Conservation (phyloP, 163 green algal genomes). For the Chloromonas sp. region DNA sequence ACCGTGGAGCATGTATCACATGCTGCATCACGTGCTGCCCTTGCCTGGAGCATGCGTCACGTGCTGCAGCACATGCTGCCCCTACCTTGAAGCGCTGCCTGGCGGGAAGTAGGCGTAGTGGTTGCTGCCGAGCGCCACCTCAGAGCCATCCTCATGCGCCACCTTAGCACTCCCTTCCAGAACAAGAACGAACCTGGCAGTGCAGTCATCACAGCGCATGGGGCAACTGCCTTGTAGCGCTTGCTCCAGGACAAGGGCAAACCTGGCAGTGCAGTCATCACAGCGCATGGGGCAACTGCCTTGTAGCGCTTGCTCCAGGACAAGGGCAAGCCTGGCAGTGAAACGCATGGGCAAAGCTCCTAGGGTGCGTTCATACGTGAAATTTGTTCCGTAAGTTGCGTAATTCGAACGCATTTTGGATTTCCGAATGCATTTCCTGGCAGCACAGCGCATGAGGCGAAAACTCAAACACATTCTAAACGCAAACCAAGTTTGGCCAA, state of each 20-base stretch:
- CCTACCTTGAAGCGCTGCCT: constrained; percentile 6
- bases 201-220: background rate
- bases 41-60: too few relatives aligned
- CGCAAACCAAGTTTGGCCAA: too few relatives aligned
- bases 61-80: too few relatives aligned
- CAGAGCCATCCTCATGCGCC: constrained; percentile 8
- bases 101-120: constrained; percentile 76
- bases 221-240: background rate
- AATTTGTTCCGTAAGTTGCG: too few relatives aligned
- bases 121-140: constrained; percentile 44
- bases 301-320: background rate
- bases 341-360: background rate
- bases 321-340: background rate
- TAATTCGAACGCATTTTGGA: too few relatives aligned
- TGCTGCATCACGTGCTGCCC: too few relatives aligned
- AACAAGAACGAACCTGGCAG: constrained; percentile 68
- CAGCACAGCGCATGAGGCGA: too few relatives aligned
- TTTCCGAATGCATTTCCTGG: too few relatives aligned
- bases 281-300: background rate
- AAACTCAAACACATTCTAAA: too few relatives aligned
- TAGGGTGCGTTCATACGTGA: too few relatives aligned
- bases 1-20: too few relatives aligned
- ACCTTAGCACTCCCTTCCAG: constrained; percentile 51
- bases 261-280: too few relatives aligned
- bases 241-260: background rate